Evolutionary conservation across 202 grass and related monocot genomes (phyloP).

Genomic region (Panicum hallii): DNA sequence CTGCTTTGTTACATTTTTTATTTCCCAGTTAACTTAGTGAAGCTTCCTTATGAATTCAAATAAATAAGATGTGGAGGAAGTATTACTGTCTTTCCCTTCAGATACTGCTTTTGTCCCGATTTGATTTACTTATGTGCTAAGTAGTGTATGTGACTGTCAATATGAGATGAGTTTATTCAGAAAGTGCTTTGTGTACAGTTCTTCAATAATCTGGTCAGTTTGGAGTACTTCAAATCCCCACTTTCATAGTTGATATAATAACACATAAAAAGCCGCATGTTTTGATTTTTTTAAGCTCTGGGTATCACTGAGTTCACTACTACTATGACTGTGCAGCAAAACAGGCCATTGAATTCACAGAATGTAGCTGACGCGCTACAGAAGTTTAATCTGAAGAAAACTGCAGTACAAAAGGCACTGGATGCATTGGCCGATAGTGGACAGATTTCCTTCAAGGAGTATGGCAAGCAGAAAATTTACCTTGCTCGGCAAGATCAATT

Average conservation of each 20-base stretch:
- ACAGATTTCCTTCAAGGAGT: conserved; percentile 99
- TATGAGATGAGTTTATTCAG: conserved; percentile 15
- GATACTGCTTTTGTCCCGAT: background rate
- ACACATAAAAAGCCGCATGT: background rate
- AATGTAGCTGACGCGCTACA: conserved; percentile 90
- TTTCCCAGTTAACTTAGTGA: background rate
- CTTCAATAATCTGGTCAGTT: conserved; percentile 11
- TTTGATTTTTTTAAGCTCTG: conserved; percentile 4
- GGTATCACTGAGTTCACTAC: conserved; percentile 10
- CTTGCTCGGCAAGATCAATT: conserved; percentile 96
- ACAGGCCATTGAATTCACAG: conserved; percentile 96
- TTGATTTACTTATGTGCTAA: conserved; percentile 11
- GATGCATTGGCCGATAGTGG: conserved; percentile 82
- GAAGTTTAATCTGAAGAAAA: conserved; percentile 97
- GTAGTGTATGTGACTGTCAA: background rate
- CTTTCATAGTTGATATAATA: background rate
- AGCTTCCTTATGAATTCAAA: background rate
- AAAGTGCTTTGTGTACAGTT: background rate
- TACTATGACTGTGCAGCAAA: conserved; percentile 71
- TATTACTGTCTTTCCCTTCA: conserved; percentile 8
- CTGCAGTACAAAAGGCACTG: conserved; percentile 87
- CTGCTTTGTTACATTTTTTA: background rate
- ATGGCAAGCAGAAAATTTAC: conserved; percentile 97
- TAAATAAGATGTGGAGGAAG: background rate
- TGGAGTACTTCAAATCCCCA: background rate